Evolutionary conservation across 2,329 filamentous ascomycete genomes (phyloP), one percentile per base, ranked within the genome.

Genomic region (Colletotrichum shisoi): DNA sequence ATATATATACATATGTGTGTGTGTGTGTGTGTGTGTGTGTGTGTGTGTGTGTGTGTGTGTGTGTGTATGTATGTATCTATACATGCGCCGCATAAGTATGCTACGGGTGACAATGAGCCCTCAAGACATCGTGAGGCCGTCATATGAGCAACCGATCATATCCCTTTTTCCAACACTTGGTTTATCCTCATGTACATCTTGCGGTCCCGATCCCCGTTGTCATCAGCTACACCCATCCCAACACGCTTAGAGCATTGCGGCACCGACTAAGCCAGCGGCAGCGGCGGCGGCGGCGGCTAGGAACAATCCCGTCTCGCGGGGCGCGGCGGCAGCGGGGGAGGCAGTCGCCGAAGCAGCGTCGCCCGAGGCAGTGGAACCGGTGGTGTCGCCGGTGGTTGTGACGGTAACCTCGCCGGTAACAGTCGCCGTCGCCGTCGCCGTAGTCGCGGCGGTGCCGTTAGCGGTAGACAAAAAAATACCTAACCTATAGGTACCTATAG

Each of bases 251-350:
- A 67, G 49, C 48, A 67, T 58, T 27, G 39, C 56, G n/a, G 57
- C 66, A 34, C 62, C 66, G 7, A 67, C 57, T 12, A 68, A 48
- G 27, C 56, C 62, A 1, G 48, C 65, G 19, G 62, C 65, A 17
- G 62, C 66, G 11, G 62, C 66, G 5, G 51, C 62, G 19, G 57
- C 66, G 11, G 49, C 62, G 13, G 66, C 66, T 15, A 66, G 27
- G 17, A 68, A 34, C 2, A 68, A 12, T n/a, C 66, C 66, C 4
- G 66, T 68, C 66, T 68, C 66, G 39, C 63, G 64, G 7, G 66
- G 57, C 3, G 62, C 66, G 5, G 66, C 62, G 1, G 57, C 54
- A 1, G 46, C 31, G 2, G 49, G 34, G 12, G 48, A n/a, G 8
- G 49, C 58, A 2, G 67, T 54, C 48, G 58, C n/a, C n/a, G 62